A percentile compares a stretch with the other conserved stretches of the same genome.
These are phyloP conservation scores for Penicillium sp. DNA, from an alignment of 2,329 filamentous ascomycete species.

Conservation along the genomic window DNA sequence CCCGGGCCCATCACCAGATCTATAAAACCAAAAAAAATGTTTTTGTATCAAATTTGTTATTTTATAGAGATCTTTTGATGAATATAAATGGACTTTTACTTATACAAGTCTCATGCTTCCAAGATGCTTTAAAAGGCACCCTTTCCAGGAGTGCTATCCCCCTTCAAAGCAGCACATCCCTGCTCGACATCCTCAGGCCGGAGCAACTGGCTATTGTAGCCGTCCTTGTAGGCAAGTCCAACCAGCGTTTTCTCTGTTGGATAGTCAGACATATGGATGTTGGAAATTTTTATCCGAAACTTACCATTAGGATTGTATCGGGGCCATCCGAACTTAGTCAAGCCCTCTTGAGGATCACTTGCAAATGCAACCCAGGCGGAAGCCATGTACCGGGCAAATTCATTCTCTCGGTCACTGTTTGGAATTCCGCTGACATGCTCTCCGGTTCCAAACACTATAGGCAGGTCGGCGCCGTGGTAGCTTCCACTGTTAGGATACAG, in stretches of 20 bases:
- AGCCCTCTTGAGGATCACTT: conserved; percentile 38
- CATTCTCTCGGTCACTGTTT: conserved; percentile 30
- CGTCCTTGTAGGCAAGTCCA: conserved; percentile 25
- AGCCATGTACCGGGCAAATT: conserved; percentile 42
- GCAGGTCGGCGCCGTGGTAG: conserved; percentile 52
- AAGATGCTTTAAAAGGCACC: conserved; percentile 26
- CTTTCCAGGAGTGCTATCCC: conserved; percentile 20
- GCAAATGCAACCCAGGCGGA: conserved; percentile 46
- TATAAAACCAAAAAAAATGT: not conserved
- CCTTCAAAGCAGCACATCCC: conserved; percentile 22
- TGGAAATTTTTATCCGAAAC: not conserved
- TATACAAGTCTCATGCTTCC: conserved; percentile 8
- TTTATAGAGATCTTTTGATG: not conserved
- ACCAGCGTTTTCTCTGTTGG: conserved; percentile 24
- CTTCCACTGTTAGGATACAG: conserved; percentile 49
- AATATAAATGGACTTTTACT: not conserved
- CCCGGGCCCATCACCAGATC: not conserved
- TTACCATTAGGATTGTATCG: conserved; percentile 27
- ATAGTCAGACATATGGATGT: not conserved
- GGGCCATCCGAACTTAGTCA: conserved; percentile 43
- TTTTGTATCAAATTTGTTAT: not conserved
- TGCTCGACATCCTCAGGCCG: conserved; percentile 18
- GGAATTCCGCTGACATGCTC: conserved; percentile 42
- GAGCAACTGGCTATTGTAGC: conserved; percentile 13
- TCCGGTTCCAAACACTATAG: conserved; percentile 50